A percentile compares a stretch with the other conserved stretches of the same genome.
These are phyloP conservation scores for Poa annua DNA, from an alignment of 176 grass and related monocot species.

Conservation along the genomic window DNA sequence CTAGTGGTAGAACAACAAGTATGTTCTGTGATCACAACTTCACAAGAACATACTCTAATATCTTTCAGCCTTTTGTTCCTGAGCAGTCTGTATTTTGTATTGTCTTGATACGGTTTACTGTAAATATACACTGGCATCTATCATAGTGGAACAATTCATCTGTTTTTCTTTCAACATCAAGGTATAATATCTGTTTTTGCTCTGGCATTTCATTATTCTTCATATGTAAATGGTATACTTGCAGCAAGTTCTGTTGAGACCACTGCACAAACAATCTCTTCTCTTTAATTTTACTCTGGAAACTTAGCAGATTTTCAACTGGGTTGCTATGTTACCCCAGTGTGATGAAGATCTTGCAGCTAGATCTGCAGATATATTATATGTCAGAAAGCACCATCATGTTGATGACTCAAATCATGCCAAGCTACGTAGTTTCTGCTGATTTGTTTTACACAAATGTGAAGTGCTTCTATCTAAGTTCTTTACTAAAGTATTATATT, in stretches of 20 bases:
- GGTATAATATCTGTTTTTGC: not conserved
- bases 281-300: conserved; percentile 13
- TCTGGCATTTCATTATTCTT: not conserved
- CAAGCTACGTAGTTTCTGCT: not conserved
- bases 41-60: conserved; percentile 29
- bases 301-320: conserved; percentile 18
- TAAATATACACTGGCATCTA: conserved; percentile 18
- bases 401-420: not conserved
- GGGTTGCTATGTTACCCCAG: conserved; percentile 1
- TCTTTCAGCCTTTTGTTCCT: conserved; percentile 20
- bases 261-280: conserved; percentile 2
- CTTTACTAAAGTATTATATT: not conserved
- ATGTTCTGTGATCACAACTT: conserved; percentile 32
- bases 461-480: not conserved
- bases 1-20: conserved; percentile 19
- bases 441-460: conserved; percentile 5
- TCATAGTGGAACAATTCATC: conserved; percentile 12
- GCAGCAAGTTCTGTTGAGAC: not conserved
- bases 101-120: conserved; percentile 22
- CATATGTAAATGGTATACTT: conserved; percentile 9
- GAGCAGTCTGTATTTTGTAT: conserved; percentile 2
- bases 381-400: conserved; percentile 24
- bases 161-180: conserved; percentile 9
- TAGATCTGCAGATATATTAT: conserved; percentile 14
- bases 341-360: conserved; percentile 17